A percentile compares a stretch with the other conserved stretches of the same genome.
Conservation (phyloP, 371 early-diverging fungal species). For the Mortierella sp. region DNA sequence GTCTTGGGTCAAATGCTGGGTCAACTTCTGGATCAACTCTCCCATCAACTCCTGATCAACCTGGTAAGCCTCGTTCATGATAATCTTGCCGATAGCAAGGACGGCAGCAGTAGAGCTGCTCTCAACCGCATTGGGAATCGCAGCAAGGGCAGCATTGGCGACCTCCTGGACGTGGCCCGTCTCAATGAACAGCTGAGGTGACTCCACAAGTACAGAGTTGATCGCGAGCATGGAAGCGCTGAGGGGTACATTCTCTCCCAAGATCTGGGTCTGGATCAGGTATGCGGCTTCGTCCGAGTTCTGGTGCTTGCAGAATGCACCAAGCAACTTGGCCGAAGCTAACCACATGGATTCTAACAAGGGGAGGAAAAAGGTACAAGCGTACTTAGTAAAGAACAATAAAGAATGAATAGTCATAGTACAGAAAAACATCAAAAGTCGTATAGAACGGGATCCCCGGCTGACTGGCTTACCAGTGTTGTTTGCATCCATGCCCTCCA, state of each 20-base stretch:
- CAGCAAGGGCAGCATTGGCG: constrained; percentile 35
- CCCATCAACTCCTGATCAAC: constrained; percentile 51
- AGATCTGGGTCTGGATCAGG: constrained; percentile 53
- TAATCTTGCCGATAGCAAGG: constrained; percentile 62
- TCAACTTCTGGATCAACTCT: constrained; percentile 54
- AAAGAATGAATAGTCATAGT: not conserved
- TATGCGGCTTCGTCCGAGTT: constrained; percentile 57
- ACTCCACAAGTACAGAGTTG: constrained; percentile 61
- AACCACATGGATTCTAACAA: constrained; percentile 53
- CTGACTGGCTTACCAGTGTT: constrained; percentile 47
- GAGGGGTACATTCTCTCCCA: constrained; percentile 55
- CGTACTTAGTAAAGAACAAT: not conserved
- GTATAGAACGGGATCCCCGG: not conserved
- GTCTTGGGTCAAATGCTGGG: constrained; percentile 44
- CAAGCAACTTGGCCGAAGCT: constrained; percentile 62
- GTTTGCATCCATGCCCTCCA: constrained; percentile 59
- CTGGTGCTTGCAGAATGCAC: constrained; percentile 64
- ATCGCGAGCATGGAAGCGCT: constrained; percentile 61
- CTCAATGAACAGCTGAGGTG: constrained; percentile 61
- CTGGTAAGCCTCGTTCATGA: constrained; percentile 59
- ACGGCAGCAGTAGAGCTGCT: constrained; percentile 58
- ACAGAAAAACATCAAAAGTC: not conserved
- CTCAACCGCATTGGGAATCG: constrained; percentile 33
- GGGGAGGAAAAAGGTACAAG: not conserved
- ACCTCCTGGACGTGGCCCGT: constrained; percentile 47